A percentile compares a stretch with the other conserved stretches of the same genome.
Evolutionary conservation across 108 stramenopile genomes (phyloP).

Genomic region (Pseudonitzschia multistriata): DNA sequence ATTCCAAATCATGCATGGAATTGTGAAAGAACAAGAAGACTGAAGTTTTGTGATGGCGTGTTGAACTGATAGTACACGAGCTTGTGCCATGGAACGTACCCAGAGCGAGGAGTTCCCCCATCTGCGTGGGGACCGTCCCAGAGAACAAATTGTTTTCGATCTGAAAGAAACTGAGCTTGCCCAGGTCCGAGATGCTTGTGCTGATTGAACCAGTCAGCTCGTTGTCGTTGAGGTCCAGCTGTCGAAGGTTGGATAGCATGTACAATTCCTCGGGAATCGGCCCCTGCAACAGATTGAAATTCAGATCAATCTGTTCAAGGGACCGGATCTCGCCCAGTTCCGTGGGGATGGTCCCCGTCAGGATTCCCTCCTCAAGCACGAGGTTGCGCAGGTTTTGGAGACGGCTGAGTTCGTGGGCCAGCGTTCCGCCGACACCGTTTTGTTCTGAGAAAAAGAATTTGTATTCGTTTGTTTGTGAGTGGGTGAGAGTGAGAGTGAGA

Average conservation of each 20-base stretch:
- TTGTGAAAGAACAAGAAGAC: no score
- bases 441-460: constrained; percentile 39
- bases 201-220: constrained; percentile 55
- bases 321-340: constrained; percentile 30
- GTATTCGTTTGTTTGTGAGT: no score
- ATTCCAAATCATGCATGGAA: no score
- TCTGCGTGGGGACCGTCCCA: constrained; percentile 55
- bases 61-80: background rate
- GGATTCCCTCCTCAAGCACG: constrained; percentile 49
- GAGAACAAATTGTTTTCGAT: constrained; percentile 57
- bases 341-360: constrained; percentile 61
- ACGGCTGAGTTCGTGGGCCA: constrained; percentile 48
- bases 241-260: constrained; percentile 40
- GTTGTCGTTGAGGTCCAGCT: constrained; percentile 79
- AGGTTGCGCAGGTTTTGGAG: constrained; percentile 44
- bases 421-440: constrained; percentile 58
- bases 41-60: no score
- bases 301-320: constrained; percentile 55
- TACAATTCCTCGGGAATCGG: constrained; percentile 51
- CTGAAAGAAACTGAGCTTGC: constrained; percentile 57
- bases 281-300: constrained; percentile 61
- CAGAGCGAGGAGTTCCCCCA: constrained; percentile 40
- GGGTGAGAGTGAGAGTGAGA: no score
- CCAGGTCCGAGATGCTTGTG: constrained; percentile 41
- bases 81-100: constrained; percentile 24